phyloP scores from a whole-genome alignment of 768 basidiomycete species.

The Lactarius pseudohatsudake region DNA sequence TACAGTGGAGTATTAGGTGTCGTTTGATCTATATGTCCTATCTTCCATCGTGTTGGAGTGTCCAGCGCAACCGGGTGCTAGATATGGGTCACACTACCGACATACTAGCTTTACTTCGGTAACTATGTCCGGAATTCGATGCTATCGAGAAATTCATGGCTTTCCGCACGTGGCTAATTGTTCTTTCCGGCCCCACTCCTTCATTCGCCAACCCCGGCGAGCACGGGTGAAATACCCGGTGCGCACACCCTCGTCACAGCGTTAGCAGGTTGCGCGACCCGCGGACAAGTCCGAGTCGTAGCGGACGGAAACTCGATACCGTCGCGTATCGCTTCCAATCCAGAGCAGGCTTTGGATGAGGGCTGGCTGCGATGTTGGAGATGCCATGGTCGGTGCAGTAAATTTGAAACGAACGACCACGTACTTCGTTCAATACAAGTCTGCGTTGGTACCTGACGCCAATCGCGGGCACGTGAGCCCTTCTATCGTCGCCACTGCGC shows the following conservation, averaged over 20 bases:
- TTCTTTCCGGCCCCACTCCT: neutral
- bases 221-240: neutral
- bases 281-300: neutral
- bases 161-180: neutral
- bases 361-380: neutral
- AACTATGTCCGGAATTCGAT: neutral
- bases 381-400: neutral
- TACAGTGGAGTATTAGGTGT: neutral
- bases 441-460: neutral
- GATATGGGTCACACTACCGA: neutral
- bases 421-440: neutral
- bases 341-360: neutral
- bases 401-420: neutral
- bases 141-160: neutral
- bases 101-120: neutral
- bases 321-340: neutral
- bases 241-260: neutral
- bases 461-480: neutral
- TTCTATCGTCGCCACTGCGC: neutral
- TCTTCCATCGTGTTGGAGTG: neutral
- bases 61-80: neutral
- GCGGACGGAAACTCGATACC: neutral
- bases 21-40: neutral
- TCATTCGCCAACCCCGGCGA: slow-evolving; percentile 5
- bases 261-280: neutral